These are phyloP conservation scores for Marchantia polymorpha DNA, from an alignment of 225 moss, liverwort and hornwort species.

Conservation along the genomic window DNA sequence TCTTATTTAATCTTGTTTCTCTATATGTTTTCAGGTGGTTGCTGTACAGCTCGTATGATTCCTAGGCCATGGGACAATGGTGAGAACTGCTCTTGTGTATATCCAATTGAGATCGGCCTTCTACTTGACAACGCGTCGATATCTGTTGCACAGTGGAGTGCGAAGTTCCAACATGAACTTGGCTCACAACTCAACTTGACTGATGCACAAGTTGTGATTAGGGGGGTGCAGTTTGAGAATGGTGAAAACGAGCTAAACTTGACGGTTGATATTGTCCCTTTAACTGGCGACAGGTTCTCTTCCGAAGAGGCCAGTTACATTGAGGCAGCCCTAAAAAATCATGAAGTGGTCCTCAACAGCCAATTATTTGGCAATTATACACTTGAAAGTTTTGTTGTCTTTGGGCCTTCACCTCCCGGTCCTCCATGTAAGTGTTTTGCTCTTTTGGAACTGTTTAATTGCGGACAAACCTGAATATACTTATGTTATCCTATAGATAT, in stretches of 20 bases:
- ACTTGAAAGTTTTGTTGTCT: conserved; percentile 63
- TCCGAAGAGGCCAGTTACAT: conserved; percentile 44
- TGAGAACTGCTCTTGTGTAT: conserved; percentile 76
- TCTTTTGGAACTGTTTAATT: background rate
- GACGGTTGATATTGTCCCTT: conserved; percentile 69
- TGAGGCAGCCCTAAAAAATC: conserved; percentile 49
- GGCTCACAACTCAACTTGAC: conserved; percentile 66
- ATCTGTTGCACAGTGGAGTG: conserved; percentile 73
- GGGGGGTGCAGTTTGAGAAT: conserved; percentile 72
- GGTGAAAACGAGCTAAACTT: conserved; percentile 62
- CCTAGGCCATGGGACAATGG: conserved; percentile 56
- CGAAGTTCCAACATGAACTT: conserved; percentile 74
- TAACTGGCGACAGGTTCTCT: conserved; percentile 54
- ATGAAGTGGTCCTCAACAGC: conserved; percentile 58
- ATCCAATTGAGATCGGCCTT: conserved; percentile 74
- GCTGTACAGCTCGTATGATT: conserved; percentile 62
- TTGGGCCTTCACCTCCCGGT: conserved; percentile 49
- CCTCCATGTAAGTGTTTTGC: conserved; percentile 45
- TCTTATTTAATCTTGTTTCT: background rate
- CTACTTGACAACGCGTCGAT: conserved; percentile 73
- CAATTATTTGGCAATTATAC: conserved; percentile 73
- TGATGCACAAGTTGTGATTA: conserved; percentile 67
- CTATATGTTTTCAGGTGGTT: conserved; percentile 44
- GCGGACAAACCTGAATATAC: background rate
- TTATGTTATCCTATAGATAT: background rate